These are phyloP conservation scores for Annulohypoxylon truncatum DNA, from an alignment of 2,329 filamentous ascomycete genomes.

Conservation along the genomic window DNA sequence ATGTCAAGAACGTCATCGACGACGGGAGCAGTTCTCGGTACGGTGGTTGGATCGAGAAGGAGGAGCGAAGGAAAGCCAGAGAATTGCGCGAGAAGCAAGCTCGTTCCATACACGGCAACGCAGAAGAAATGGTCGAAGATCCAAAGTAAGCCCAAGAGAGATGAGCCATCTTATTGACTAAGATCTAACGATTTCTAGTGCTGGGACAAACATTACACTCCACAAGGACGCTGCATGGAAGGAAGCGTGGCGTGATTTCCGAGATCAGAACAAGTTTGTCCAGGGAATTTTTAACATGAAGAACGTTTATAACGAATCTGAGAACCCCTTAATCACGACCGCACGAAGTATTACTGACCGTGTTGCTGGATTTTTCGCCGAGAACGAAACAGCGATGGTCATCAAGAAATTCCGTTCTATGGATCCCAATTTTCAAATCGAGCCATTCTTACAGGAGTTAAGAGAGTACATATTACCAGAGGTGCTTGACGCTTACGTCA, in stretches of 20 bases:
- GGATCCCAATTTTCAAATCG: slow-evolving; percentile 93
- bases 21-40: slow-evolving; percentile 97
- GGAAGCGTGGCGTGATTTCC: slow-evolving; percentile 97
- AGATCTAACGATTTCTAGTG: slow-evolving; percentile 64
- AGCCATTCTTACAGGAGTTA: slow-evolving; percentile 94
- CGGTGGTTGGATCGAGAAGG: slow-evolving; percentile 96
- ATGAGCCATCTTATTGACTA: slow-evolving; percentile 28
- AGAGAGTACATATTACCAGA: slow-evolving; percentile 98
- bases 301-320: slow-evolving; percentile 91
- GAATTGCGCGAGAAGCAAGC: slow-evolving; percentile 76
- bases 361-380: slow-evolving; percentile 94
- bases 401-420: slow-evolving; percentile 98
- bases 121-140: slow-evolving; percentile 80
- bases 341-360: slow-evolving; percentile 94
- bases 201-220: slow-evolving; percentile 91
- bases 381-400: slow-evolving; percentile 97
- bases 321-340: slow-evolving; percentile 93
- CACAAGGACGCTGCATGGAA: slow-evolving; percentile 99
- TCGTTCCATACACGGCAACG: slow-evolving; percentile 60
- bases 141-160: slow-evolving; percentile 75
- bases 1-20: slow-evolving; percentile 94
- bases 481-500: slow-evolving; percentile 97
- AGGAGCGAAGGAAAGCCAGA: slow-evolving; percentile 85
- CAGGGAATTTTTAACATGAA: slow-evolving; percentile 90
- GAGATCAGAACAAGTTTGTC: slow-evolving; percentile 87